Conservation (phyloP, 345 rosid species). For the Pistacia integerrima region DNA sequence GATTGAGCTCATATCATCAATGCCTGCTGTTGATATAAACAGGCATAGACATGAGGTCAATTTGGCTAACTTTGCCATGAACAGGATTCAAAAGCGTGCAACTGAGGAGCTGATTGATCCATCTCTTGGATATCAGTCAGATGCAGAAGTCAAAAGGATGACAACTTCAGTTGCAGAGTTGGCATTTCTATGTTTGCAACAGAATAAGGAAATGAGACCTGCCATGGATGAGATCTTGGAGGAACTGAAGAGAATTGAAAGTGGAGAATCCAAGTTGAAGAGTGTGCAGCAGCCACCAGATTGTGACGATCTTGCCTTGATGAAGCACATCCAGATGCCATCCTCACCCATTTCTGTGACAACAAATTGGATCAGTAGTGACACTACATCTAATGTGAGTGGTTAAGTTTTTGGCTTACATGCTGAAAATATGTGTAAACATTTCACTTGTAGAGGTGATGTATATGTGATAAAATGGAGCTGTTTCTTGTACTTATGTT, state of each 20-base stretch:
- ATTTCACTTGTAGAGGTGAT: not conserved
- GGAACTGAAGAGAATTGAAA: slow-evolving; percentile 42
- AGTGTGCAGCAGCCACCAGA: slow-evolving; percentile 32
- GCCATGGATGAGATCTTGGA: slow-evolving; percentile 53
- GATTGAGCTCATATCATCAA: slow-evolving; percentile 58
- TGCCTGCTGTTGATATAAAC: slow-evolving; percentile 66
- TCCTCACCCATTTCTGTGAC: slow-evolving; percentile 65
- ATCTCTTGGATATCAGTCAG: slow-evolving; percentile 43
- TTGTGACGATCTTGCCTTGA: slow-evolving; percentile 34
- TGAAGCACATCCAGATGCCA: slow-evolving; percentile 33
- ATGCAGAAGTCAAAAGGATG: slow-evolving; percentile 43
- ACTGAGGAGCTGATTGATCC: slow-evolving; percentile 56
- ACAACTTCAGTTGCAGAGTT: slow-evolving; percentile 54
- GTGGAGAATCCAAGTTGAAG: slow-evolving; percentile 25
- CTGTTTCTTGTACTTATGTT: not conserved
- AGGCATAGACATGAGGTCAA: slow-evolving; percentile 59
- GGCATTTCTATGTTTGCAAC: slow-evolving; percentile 66
- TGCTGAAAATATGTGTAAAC: not conserved
- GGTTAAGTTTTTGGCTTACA: slow-evolving; percentile 1
- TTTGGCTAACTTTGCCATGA: slow-evolving; percentile 60
- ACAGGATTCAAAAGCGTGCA: slow-evolving; percentile 46
- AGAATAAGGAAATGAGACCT: slow-evolving; percentile 54
- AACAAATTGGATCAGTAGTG: slow-evolving; percentile 47
- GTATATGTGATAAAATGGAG: not conserved
- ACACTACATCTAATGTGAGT: slow-evolving; percentile 45